Conservation (phyloP, 495 filamentous ascomycete genomes). For the Podospora pseudocomata region DNA sequence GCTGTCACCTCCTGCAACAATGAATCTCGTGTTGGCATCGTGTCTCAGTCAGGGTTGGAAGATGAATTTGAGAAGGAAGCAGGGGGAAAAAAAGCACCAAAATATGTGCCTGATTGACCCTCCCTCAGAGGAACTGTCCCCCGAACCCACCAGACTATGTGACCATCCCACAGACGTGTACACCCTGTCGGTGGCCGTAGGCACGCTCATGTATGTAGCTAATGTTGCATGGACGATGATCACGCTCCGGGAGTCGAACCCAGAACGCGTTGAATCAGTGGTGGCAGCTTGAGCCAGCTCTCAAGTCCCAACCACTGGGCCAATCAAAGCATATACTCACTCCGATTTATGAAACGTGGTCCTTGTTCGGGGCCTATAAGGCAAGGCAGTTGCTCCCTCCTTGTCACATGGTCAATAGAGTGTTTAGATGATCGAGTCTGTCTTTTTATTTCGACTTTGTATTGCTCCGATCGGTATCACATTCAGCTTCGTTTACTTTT, state of each 20-base stretch:
- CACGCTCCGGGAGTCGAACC: not conserved
- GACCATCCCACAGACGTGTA: not conserved
- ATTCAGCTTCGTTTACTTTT: not conserved
- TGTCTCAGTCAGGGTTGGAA: not conserved
- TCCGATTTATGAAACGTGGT: not conserved
- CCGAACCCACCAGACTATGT: not conserved
- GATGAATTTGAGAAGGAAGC: not conserved
- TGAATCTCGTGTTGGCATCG: not conserved
- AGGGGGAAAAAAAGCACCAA: not conserved
- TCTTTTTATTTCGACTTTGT: not conserved
- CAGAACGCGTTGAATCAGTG: not conserved
- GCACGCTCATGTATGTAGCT: not conserved
- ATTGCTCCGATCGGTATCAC: not conserved
- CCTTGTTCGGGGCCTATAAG: not conserved
- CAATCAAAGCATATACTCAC: not conserved
- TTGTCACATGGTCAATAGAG: not conserved
- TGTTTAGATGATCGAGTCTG: not conserved
- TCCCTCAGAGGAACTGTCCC: not conserved
- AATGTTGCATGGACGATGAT: not conserved
- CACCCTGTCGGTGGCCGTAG: not conserved
- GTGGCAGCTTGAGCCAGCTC: not conserved
- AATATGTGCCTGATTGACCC: not conserved
- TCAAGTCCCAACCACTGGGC: not conserved
- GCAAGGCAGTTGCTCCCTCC: not conserved
- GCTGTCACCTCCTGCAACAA: not conserved